A percentile compares a stretch with the other conserved stretches of the same genome.
Conservation (phyloP, 139 green algal genomes). For the Parachlorella kessleri region DNA sequence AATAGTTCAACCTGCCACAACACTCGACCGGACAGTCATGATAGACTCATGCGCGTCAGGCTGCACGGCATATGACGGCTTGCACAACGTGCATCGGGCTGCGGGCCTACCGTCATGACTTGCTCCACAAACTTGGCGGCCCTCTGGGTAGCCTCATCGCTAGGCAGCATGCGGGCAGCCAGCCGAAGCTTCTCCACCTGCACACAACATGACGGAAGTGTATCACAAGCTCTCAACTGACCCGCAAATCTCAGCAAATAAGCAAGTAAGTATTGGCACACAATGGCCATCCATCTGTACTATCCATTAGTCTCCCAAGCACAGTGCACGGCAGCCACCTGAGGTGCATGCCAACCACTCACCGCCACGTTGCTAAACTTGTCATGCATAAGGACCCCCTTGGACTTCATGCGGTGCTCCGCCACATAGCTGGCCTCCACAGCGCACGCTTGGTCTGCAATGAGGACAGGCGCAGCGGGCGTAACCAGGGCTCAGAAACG, state of each 20-base stretch:
- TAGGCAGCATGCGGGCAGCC: slow-evolving; percentile 58
- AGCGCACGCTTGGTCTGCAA: neutral
- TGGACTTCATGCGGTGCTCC: slow-evolving; percentile 22
- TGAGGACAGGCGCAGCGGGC: neutral
- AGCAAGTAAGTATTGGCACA: no score
- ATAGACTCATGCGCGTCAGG: no score
- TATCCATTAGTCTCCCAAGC: no score
- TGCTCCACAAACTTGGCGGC: slow-evolving; percentile 32
- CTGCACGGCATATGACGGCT: no score
- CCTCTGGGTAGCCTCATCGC: slow-evolving; percentile 29
- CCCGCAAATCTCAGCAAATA: no score
- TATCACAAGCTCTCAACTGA: neutral
- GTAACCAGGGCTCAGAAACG: no score
- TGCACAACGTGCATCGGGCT: neutral
- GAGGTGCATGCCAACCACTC: neutral
- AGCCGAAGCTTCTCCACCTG: slow-evolving; percentile 47
- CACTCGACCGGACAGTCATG: no score
- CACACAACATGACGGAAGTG: neutral
- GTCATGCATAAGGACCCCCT: slow-evolving; percentile 23
- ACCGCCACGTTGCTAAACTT: slow-evolving; percentile 30
- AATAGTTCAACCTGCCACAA: neutral
- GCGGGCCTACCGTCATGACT: neutral
- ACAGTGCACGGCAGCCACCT: neutral
- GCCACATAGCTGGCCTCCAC: slow-evolving; percentile 29
- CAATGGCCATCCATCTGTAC: no score